Conservation (phyloP, 1,284 basidiomycete genomes). For the Leccinum colubrinum region DNA sequence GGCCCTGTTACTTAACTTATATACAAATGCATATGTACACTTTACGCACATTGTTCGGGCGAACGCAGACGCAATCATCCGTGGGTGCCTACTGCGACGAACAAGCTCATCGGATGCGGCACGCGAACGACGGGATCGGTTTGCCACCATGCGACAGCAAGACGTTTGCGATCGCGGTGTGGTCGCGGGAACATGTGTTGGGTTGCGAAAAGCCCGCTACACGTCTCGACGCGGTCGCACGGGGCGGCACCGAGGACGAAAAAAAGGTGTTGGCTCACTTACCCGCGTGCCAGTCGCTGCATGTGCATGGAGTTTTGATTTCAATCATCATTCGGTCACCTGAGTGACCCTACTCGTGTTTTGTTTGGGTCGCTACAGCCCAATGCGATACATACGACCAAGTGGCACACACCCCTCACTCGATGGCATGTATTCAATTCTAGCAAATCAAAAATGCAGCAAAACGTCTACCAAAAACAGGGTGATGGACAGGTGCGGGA, state of each 20-base stretch:
- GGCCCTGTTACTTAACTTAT: conserved; percentile 3
- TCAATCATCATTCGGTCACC: conserved; percentile 2
- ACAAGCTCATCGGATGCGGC: conserved; percentile 10
- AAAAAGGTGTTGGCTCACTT: conserved; percentile 5
- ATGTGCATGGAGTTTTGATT: conserved; percentile 2
- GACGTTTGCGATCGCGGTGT: conserved; percentile 24
- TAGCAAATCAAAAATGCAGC: conserved; percentile 4
- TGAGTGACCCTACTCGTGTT: not conserved
- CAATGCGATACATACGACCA: not conserved
- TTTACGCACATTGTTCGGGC: conserved; percentile 5
- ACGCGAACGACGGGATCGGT: conserved; percentile 13
- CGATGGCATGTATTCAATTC: conserved; percentile 4
- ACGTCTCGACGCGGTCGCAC: conserved; percentile 5
- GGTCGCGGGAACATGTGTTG: conserved; percentile 26
- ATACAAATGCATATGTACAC: conserved; percentile 7
- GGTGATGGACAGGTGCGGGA: conserved; percentile 10
- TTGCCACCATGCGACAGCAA: conserved; percentile 14
- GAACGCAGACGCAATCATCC: conserved; percentile 14
- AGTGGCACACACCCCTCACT: conserved; percentile 2
- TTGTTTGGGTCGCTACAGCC: not conserved
- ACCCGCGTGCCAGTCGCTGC: conserved; percentile 5
- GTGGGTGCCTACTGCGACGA: not conserved
- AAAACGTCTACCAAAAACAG: conserved; percentile 18
- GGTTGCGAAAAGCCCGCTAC: conserved; percentile 14
- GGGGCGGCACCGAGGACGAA: conserved; percentile 10